phyloP scores from a whole-genome alignment of 2,329 filamentous ascomycete genomes.

The Xylariales sp. region DNA sequence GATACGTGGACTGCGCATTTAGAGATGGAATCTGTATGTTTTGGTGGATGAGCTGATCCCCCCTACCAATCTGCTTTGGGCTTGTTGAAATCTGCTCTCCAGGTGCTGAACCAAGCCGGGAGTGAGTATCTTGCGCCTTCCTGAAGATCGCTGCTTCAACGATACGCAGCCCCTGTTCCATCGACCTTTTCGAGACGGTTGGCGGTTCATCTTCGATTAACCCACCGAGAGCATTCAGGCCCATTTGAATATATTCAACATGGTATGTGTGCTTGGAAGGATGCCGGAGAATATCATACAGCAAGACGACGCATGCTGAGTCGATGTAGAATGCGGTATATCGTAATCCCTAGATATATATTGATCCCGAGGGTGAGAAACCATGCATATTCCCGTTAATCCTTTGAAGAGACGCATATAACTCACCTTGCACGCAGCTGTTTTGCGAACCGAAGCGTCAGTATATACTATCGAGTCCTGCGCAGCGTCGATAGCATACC shows the following conservation, averaged over 20 bases:
- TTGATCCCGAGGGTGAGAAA: too few species aligned
- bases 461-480: slow-evolving; percentile 21
- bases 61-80: too few species aligned
- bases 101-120: too few species aligned
- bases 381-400: too few species aligned
- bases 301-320: slow-evolving; percentile 20
- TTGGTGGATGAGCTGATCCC: not conserved
- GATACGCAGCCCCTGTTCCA: slow-evolving; percentile 13
- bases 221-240: slow-evolving; percentile 15
- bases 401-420: not conserved
- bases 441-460: slow-evolving; percentile 9
- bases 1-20: not conserved
- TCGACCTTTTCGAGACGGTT: slow-evolving; percentile 12
- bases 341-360: slow-evolving; percentile 4
- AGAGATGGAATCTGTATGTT: not conserved
- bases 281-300: slow-evolving; percentile 22
- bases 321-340: slow-evolving; percentile 24
- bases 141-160: slow-evolving; percentile 19
- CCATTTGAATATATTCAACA: slow-evolving; percentile 22
- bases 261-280: slow-evolving; percentile 23
- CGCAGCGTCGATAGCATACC: slow-evolving; percentile 22
- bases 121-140: too few species aligned
- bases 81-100: too few species aligned
- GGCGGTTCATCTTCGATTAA: slow-evolving; percentile 17
- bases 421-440: slow-evolving; percentile 10